These are phyloP conservation scores for Sindora glabra DNA, from an alignment of 306 rosid genomes.

Conservation along the genomic window DNA sequence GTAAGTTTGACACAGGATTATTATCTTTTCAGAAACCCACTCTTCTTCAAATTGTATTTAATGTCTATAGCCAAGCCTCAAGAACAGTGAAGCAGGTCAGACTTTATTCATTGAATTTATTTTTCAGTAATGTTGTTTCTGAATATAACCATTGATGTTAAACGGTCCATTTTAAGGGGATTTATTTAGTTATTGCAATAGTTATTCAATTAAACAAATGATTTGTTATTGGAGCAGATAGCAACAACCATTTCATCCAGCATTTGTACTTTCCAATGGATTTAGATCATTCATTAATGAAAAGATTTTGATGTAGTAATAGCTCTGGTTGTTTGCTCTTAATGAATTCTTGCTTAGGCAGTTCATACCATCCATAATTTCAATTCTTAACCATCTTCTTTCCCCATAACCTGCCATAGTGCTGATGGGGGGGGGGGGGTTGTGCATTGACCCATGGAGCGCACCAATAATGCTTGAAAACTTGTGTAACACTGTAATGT, in stretches of 20 bases:
- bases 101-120: slow-evolving; percentile 10
- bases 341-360: too few species aligned
- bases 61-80: slow-evolving; percentile 58
- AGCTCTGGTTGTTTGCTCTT: too few species aligned
- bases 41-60: slow-evolving; percentile 77
- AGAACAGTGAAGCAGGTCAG: slow-evolving; percentile 79
- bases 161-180: not conserved
- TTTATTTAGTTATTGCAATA: not conserved
- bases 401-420: not conserved
- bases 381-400: not conserved
- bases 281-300: too few species aligned
- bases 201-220: too few species aligned
- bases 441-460: slow-evolving; percentile 4
- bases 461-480: too few species aligned
- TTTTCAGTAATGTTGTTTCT: not conserved
- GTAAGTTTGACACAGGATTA: slow-evolving; percentile 1
- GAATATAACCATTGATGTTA: slow-evolving; percentile 1
- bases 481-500: too few species aligned
- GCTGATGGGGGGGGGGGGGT: not conserved
- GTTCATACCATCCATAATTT: too few species aligned
- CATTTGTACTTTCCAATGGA: too few species aligned
- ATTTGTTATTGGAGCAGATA: too few species aligned
- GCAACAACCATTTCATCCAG: too few species aligned
- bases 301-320: too few species aligned
- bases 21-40: slow-evolving; percentile 69